These are phyloP conservation scores for Chamaecrista fasciculata DNA, from an alignment of 306 rosid species.

Conservation along the genomic window DNA sequence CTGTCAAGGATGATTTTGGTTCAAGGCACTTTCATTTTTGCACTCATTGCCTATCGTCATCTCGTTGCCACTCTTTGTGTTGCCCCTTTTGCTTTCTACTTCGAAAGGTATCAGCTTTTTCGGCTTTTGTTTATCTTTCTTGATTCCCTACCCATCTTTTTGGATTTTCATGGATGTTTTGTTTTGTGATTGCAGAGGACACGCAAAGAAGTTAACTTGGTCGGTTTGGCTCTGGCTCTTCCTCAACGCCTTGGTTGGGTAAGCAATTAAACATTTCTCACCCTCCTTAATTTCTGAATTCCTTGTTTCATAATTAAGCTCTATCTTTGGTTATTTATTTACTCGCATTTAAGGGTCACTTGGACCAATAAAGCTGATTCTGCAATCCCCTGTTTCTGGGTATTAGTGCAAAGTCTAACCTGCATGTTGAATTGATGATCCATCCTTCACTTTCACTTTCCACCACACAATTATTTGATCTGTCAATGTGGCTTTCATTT, in stretches of 20 bases:
- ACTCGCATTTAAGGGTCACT: neutral
- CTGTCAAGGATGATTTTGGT: slow-evolving; percentile 47
- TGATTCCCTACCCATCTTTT: neutral
- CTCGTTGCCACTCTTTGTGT: slow-evolving; percentile 61
- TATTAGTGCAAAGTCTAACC: too few species aligned
- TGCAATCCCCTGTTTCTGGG: neutral
- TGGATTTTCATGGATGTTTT: neutral
- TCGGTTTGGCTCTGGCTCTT: slow-evolving; percentile 61
- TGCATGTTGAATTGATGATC: too few species aligned
- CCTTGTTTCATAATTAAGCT: neutral
- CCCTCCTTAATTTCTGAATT: too few species aligned
- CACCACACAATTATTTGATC: neutral
- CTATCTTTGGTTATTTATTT: neutral
- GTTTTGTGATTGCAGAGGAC: slow-evolving; percentile 42
- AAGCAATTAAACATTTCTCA: slow-evolving; percentile 16
- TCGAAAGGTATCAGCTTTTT: slow-evolving; percentile 45
- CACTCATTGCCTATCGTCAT: slow-evolving; percentile 60
- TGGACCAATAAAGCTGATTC: neutral
- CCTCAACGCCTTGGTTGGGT: slow-evolving; percentile 64
- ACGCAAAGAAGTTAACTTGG: slow-evolving; percentile 35
- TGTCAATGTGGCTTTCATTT: neutral
- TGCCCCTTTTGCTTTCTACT: slow-evolving; percentile 60
- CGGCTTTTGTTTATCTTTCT: neutral
- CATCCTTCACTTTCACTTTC: neutral
- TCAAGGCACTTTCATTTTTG: slow-evolving; percentile 54